Evolutionary conservation across 164 flowering plant genomes (phyloP), one percentile per base, ranked within the genome.

Genomic region (Piper betle): DNA sequence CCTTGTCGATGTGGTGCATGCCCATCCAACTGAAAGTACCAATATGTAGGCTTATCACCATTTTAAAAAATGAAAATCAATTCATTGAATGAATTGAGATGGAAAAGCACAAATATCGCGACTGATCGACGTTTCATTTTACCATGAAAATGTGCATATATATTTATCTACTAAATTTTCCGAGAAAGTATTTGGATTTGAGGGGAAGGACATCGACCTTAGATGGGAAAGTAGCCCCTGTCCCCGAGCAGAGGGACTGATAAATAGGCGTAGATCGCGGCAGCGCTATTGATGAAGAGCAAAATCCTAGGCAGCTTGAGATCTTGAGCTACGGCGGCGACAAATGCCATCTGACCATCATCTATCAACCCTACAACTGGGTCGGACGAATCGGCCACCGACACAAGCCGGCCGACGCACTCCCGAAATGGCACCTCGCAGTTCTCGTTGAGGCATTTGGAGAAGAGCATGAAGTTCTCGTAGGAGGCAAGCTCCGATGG

Each of bases 261-360:
- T 3, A 39, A 4, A 37, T 60, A 69, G 66, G 65, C 43, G 0
- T 57, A 1, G 9, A 63, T 52, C 12, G 69, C 39, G 4, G 73
- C 56, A 13, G 71, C 67, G 52, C 67, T 65, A 9, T 43, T 43
- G 50, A 43, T 3, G 2, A 7, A 3, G 50, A 43, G 12, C 12
- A 43, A 43, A 15, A 80, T 63, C 54, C 71, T 70, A 4, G 76
- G 81, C 19, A 78, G 52, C 62, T 64, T 57, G 2, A 80, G 37
- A 25, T 58, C 33, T 2, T 64, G 55, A n/a, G 81, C 79, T 11
- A 69, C 82, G 10, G 64, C 66, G 50, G 67, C 62, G 2, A 72
- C 54, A 52, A 75, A 77, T 63, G 66, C 48, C 82, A 77, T 68
- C 68, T 57, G 2, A 4, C 52, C 72, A 62, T 82, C 86, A 37